Percentiles rank a stretch among this genome's conserved stretches.
phyloP scores from a whole-genome alignment of 2,329 filamentous ascomycete species.

The Tolypocladium guangdongense region DNA sequence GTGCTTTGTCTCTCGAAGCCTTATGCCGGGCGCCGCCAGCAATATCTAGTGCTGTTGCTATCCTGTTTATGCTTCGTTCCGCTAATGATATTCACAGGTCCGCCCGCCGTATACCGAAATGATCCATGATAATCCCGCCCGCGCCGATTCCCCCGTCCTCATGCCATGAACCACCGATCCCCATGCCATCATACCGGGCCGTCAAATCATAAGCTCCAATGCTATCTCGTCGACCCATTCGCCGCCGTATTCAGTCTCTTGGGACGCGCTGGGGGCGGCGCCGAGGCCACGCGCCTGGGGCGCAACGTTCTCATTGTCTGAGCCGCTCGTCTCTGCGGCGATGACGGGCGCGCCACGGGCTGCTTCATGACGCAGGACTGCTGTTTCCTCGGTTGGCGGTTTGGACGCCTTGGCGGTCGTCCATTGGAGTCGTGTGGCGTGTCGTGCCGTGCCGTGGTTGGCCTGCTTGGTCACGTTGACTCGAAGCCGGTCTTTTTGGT shows the following conservation, averaged over 20 bases:
- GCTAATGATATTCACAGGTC: not conserved
- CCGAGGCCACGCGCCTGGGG: conserved; percentile 1
- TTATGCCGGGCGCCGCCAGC: not conserved
- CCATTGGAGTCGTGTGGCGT: not conserved
- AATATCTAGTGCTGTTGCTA: not conserved
- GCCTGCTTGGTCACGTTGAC: conserved; percentile 8
- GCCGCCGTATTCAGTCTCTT: conserved; percentile 28
- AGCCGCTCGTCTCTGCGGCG: not conserved
- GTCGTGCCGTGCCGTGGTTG: not conserved
- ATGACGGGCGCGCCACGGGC: too few species aligned
- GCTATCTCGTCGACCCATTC: conserved; percentile 27
- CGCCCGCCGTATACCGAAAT: too few species aligned
- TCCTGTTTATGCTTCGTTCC: not conserved
- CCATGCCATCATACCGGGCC: not conserved
- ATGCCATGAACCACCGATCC: too few species aligned
- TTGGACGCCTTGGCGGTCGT: not conserved
- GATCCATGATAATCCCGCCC: not conserved
- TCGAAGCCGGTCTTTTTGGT: conserved; percentile 10
- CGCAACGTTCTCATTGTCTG: conserved; percentile 14
- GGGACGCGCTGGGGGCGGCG: conserved; percentile 12
- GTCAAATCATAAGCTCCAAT: conserved; percentile 15
- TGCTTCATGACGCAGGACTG: too few species aligned
- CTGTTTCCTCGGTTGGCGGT: not conserved
- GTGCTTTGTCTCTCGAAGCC: not conserved
- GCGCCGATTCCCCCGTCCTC: not conserved